These are phyloP conservation scores for Trichoderma gamsii DNA, from an alignment of 495 filamentous ascomycete genomes.

Conservation along the genomic window DNA sequence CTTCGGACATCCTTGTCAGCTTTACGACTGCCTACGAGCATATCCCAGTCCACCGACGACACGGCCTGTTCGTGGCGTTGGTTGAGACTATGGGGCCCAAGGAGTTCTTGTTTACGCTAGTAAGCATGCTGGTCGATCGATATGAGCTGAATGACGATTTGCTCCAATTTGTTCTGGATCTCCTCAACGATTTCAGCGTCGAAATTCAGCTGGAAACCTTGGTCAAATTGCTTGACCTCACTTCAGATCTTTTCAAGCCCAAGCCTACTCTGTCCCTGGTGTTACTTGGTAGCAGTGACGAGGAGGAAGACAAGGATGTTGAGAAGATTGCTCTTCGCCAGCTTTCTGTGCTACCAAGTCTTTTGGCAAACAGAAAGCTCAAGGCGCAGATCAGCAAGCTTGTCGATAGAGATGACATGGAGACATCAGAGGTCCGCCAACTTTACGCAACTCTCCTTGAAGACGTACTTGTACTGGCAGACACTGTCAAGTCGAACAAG, in stretches of 20 bases:
- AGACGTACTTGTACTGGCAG: conserved; percentile 55
- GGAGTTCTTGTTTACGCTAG: conserved; percentile 70
- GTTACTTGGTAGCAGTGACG: conserved; percentile 60
- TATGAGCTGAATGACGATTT: conserved; percentile 51
- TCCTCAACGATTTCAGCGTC: conserved; percentile 51
- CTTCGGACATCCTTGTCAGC: conserved; percentile 79
- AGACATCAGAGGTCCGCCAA: conserved; percentile 54
- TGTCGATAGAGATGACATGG: conserved; percentile 50
- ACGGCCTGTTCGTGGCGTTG: conserved; percentile 72
- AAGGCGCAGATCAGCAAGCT: conserved; percentile 43
- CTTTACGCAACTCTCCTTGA: conserved; percentile 68
- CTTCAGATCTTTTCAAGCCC: conserved; percentile 64
- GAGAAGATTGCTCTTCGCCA: conserved; percentile 57
- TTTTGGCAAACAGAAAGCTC: conserved; percentile 47
- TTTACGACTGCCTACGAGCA: conserved; percentile 94
- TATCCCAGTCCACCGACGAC: conserved; percentile 76
- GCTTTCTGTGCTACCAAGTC: conserved; percentile 49
- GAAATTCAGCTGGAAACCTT: conserved; percentile 64
- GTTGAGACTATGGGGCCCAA: conserved; percentile 73
- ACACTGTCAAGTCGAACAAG: conserved; percentile 54
- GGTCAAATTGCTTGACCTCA: conserved; percentile 63
- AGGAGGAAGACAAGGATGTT: conserved; percentile 51
- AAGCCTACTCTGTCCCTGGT: conserved; percentile 61
- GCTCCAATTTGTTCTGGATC: conserved; percentile 46
- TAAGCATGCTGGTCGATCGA: conserved; percentile 65